Conservation (phyloP, 2,329 filamentous ascomycete species). For the Diaporthe humulicola region DNA sequence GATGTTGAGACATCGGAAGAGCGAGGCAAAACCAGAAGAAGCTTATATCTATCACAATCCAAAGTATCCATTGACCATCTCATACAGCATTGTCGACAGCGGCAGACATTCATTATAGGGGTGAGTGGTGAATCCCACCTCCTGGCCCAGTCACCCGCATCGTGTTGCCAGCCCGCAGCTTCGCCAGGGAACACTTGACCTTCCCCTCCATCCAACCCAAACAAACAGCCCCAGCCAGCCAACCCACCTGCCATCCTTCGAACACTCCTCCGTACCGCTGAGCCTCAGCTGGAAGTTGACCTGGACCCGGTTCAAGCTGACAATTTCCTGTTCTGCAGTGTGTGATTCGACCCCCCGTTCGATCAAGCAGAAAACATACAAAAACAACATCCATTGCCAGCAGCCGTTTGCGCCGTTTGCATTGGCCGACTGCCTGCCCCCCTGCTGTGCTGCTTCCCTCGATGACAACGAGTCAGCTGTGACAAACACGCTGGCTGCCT, state of each 20-base stretch:
- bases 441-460: slow-evolving; percentile 37
- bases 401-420: slow-evolving; percentile 21
- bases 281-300: background rate
- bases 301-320: slow-evolving; percentile 5
- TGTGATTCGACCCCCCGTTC: slow-evolving; percentile 18
- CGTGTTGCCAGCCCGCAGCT: background rate
- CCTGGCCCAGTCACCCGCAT: background rate
- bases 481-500: slow-evolving; percentile 33
- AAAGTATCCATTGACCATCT: slow-evolving; percentile 42
- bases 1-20: slow-evolving; percentile 35
- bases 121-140: slow-evolving; percentile 35
- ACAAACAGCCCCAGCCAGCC: slow-evolving; percentile 23
- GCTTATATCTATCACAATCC: slow-evolving; percentile 40
- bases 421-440: slow-evolving; percentile 8
- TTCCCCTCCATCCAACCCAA: slow-evolving; percentile 34
- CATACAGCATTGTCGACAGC: slow-evolving; percentile 36
- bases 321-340: slow-evolving; percentile 16
- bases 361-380: slow-evolving; percentile 31
- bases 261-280: background rate
- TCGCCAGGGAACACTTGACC: background rate
- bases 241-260: background rate
- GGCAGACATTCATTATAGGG: slow-evolving; percentile 40
- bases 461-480: slow-evolving; percentile 38
- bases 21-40: slow-evolving; percentile 27
- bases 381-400: slow-evolving; percentile 27